Evolutionary conservation across 75 land plant species (phyloP), one percentile per base, ranked within the genome.

Genomic region (Selaginella tamariscina): DNA sequence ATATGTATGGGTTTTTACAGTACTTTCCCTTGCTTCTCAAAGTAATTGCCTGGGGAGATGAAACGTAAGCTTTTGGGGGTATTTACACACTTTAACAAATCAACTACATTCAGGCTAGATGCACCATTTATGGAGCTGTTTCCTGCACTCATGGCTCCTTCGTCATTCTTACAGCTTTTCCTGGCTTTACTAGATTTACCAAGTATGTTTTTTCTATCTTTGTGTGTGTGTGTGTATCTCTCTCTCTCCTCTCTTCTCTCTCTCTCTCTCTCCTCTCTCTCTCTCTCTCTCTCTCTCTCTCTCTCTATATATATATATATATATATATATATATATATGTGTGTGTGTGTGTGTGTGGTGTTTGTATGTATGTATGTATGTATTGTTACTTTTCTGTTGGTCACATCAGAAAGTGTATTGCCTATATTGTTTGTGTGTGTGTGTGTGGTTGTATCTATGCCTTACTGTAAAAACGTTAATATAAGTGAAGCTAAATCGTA

Each of bases 1-100:
- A 21, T 20, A 0, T 33, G 68, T 56, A 67, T 32, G 54, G 8
- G 24, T 70, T 65, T 26, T 67, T 68, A 56, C 88, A 93, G 90
- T 93, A 81, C 49, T 93, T 86, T 72, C 97, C 95, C 24, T 79
- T 93, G 71, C 63, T 93, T 56, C 80, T 93, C 63, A 93, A 93
- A 77, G 62, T 93, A 68, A 78, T 93, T 70, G 95, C 95, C 32
- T 93, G 98, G 98, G 81, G 93, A 75, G 89, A 88, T 56, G 86
- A 77, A 56, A 81, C 68, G 95, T 92, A 86, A 80, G 85, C 56
- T 60, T 73, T n/a, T 15, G 13, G 66, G 18, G 18, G 27, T n/a
- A 65, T 5, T 65, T 23, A 60, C 64, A 60, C 9, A 15, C 13
- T 9, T 23, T 9, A 9, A 23, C 64, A 60, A 15, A 23, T 15